Base-by-base conservation (phyloP, 1,284 basidiomycete species). In the Irpex rosettiformis region DNA sequence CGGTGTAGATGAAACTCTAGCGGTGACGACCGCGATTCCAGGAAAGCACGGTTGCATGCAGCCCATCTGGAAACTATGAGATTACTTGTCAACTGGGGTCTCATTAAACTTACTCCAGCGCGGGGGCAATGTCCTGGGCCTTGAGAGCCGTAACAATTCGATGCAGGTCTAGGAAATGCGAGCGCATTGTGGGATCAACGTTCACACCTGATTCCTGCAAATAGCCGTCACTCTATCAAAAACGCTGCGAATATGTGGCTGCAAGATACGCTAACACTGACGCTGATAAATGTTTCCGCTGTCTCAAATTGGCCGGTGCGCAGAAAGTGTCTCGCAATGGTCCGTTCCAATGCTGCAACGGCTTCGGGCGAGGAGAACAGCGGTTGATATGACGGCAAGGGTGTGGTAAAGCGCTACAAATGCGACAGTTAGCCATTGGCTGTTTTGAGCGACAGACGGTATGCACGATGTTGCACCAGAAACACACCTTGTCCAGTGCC, bases 1-100 rank as follows among this genome's bases (percentile, higher is more conserved):
- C 93, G 89, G 68, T 96, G 93, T 18, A 96, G 82, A 69, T 89
- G 77, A 71, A 95, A 97, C 63, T 93, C 90, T 7, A 97, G 79
- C 0, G 90, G 81, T 0, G 93, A 95, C 3, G 82, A 83, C 11
- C 89, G 85, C 1, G 79, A 74, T 33, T 77, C 75, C 4, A 96
- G 79, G 70, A 91, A 94, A 1, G 67, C 58, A 40, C 81, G 79
- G 68, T 95, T 87, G 52, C 75, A 75, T 47, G 75, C 74, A n/a
- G 86, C 83, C 94, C 94, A 96, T 61, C 93, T 94, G 61, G 25
- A 4, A 25, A 13, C 60, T 43, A 61, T 61, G 33, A 51, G 52
- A 54, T 58, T 40, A 54, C 21, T 33, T 42, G 10, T n/a, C 42
- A 56, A 57, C 18, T 60, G 29, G n/a, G 52, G 51, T 22, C 16